Evolutionary conservation across 1,284 basidiomycete species (phyloP), one percentile per base, ranked within the genome.

Genomic region (Takashimella koratensis): DNA sequence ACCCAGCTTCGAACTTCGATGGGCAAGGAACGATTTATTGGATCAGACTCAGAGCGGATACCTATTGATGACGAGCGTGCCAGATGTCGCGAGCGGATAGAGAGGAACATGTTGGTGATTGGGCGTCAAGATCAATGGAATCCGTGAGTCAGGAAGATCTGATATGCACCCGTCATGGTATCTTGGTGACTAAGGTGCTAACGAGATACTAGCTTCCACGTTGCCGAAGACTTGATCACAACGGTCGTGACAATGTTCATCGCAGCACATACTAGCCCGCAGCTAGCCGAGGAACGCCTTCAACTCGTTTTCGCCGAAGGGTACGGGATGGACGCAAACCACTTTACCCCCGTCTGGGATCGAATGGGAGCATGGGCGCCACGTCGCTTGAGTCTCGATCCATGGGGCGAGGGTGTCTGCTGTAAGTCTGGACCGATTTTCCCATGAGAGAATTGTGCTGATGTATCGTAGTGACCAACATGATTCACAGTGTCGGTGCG

Each of bases 171-270:
- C n/a, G n/a, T n/a, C n/a, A n/a, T n/a, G n/a, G n/a, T n/a, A 42
- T 25, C 40, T 45, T 19, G 16, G 12, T 46, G 24, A n/a, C 39
- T 49, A n/a, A 39, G 3, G 44, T 23, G 13, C 13, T n/a, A n/a
- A n/a, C n/a, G n/a, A n/a, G 40, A 53, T 21, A 2, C 1, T 47
- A 70, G 69, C 2, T 74, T 73, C 51, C 73, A 75, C 51, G 70
- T 72, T 36, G 66, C 70, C 1, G 73, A 75, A 48, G 73, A 75
- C 57, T 57, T 75, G 10, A 60, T 75, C 44, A 74, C 71, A 1
- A 72, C 71, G 1, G 51, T 74, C 5, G 66, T 71, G 2, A 64
- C 68, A 0, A 43, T 66, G 22, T 62, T 75, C 51, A 59, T 71
- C 27, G 61, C 64, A 2, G 59, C 55, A 2, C 49, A 56, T 1